Conservation (phyloP, 228 moss, liverwort and hornwort species). For the Sphagnum fallax region DNA sequence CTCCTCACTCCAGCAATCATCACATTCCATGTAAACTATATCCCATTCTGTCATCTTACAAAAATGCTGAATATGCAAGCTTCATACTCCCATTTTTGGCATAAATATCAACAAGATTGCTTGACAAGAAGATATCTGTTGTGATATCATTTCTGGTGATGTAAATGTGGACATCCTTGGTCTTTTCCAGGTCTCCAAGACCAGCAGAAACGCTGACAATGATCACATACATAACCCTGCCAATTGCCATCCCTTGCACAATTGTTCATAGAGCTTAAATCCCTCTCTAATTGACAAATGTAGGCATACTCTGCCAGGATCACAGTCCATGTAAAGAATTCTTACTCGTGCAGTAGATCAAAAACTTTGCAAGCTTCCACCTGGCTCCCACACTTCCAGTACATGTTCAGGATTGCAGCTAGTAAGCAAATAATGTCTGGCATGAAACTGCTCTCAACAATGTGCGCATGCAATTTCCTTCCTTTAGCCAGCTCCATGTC, state of each 20-base stretch:
- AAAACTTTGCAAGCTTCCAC: too few relatives aligned
- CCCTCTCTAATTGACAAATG: too few relatives aligned
- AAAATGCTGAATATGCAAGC: slow-evolving; percentile 4
- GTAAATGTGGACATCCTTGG: slow-evolving; percentile 5
- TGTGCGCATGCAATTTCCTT: too few relatives aligned
- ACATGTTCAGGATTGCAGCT: too few relatives aligned
- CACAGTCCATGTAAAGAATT: too few relatives aligned
- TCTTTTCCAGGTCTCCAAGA: slow-evolving; percentile 1
- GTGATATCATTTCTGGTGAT: slow-evolving; percentile 4
- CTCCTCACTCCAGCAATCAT: not conserved
- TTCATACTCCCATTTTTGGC: slow-evolving; percentile 7
- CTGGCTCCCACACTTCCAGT: too few relatives aligned
- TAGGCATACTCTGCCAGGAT: too few relatives aligned
- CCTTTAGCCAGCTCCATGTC: too few relatives aligned
- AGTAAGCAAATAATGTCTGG: too few relatives aligned
- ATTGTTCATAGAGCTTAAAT: not conserved
- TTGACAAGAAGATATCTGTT: slow-evolving; percentile 1
- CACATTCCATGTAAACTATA: slow-evolving; percentile 1
- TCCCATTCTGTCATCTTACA: slow-evolving; percentile 5
- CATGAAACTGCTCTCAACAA: too few relatives aligned
- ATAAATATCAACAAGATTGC: slow-evolving; percentile 5
- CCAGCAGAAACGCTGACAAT: not conserved
- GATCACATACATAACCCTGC: slow-evolving; percentile 1
- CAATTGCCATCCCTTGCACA: not conserved
- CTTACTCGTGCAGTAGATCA: too few relatives aligned